Percentiles rank a stretch among this genome's conserved stretches.
Evolutionary conservation across 1,284 basidiomycete genomes (phyloP).

Genomic region (Ustilago loliicola): DNA sequence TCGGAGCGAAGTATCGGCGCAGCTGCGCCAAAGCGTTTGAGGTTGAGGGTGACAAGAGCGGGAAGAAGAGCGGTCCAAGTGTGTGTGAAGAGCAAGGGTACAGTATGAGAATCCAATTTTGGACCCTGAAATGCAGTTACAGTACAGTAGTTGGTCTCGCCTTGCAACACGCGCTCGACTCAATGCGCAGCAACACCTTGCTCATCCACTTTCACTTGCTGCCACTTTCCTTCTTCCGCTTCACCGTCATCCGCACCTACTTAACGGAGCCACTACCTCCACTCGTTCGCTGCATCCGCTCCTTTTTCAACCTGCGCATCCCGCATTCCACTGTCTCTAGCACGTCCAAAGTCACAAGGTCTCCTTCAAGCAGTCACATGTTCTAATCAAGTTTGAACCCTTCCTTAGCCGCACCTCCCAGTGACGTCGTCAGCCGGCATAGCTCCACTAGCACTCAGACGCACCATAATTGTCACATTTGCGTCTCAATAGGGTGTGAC

Average conservation of each 20-base stretch:
- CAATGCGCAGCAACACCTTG: conserved; percentile 11
- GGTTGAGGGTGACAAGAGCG: too few relatives aligned
- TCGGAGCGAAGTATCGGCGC: not conserved
- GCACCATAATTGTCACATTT: not conserved
- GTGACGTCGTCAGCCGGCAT: not conserved
- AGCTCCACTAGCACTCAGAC: not conserved
- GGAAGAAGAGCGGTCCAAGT: not conserved
- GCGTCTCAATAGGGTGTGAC: not conserved
- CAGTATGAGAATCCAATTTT: too few relatives aligned
- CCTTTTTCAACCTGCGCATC: not conserved
- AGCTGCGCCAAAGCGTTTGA: too few relatives aligned
- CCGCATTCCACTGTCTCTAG: not conserved
- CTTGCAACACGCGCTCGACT: not conserved
- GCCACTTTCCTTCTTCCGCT: not conserved
- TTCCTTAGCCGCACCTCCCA: not conserved
- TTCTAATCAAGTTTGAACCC: not conserved
- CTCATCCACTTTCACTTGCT: not conserved
- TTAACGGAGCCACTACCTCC: not conserved
- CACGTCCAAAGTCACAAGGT: not conserved
- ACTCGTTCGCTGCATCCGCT: too few relatives aligned
- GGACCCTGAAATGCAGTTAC: conserved; percentile 36
- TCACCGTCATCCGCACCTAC: not conserved
- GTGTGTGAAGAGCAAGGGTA: too few relatives aligned
- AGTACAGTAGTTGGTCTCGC: conserved; percentile 7
- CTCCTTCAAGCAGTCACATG: not conserved